These are phyloP conservation scores for Apium graveolens DNA, from an alignment of 129 eudicot species.

Conservation along the genomic window DNA sequence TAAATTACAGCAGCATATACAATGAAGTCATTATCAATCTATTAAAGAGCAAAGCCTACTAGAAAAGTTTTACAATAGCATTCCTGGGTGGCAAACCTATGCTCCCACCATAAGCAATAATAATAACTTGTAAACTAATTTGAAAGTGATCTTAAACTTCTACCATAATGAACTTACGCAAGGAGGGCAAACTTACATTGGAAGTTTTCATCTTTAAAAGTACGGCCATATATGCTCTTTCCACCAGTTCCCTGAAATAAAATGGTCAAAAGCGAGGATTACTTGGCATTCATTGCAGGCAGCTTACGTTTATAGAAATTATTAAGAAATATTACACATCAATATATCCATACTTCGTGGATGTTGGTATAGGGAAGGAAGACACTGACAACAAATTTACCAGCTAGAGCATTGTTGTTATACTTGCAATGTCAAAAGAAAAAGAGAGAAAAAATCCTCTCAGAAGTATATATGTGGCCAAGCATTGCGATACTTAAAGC, in stretches of 20 bases:
- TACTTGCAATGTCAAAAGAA: background rate
- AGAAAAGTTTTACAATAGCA: background rate
- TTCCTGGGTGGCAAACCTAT: background rate
- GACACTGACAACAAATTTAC: background rate
- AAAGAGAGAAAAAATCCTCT: background rate
- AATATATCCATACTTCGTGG: background rate
- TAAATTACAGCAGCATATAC: background rate
- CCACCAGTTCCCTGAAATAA: slow-evolving; percentile 92
- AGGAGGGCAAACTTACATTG: slow-evolving; percentile 44
- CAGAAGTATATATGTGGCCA: too few species aligned
- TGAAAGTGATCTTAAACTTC: background rate
- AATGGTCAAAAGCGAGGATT: slow-evolving; percentile 11
- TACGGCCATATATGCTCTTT: slow-evolving; percentile 92
- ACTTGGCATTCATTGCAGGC: slow-evolving; percentile 1
- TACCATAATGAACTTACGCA: background rate
- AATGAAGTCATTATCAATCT: background rate
- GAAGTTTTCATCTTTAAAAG: slow-evolving; percentile 94
- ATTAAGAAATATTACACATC: background rate
- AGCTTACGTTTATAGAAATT: background rate
- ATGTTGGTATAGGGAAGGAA: background rate
- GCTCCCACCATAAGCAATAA: background rate
- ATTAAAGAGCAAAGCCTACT: background rate
- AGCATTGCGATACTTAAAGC: background rate
- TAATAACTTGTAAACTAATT: background rate
- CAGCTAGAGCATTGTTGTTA: background rate